These are phyloP conservation scores for Xanthoconium stramineum DNA, from an alignment of 768 basidiomycete genomes.

Conservation along the genomic window DNA sequence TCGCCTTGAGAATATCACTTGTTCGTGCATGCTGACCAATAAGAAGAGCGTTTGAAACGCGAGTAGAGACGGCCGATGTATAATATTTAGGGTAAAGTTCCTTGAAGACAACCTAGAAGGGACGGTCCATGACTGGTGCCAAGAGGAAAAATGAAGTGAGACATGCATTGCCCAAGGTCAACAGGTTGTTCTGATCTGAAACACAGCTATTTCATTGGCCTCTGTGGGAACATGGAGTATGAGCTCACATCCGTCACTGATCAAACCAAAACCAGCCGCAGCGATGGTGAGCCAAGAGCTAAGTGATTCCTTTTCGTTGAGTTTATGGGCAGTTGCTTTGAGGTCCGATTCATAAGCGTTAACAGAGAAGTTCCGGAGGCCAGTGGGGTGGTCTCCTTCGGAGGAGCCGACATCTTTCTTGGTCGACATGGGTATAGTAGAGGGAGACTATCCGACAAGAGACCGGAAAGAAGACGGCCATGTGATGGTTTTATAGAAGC, in stretches of 20 bases:
- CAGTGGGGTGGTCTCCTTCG: constrained; percentile 9
- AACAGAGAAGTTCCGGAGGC: constrained; percentile 19
- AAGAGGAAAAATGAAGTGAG: constrained; percentile 8
- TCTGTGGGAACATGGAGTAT: neutral
- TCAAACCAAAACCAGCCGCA: constrained; percentile 62
- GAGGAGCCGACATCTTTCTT: constrained; percentile 13
- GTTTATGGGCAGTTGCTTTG: constrained; percentile 22
- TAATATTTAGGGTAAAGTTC: constrained; percentile 61
- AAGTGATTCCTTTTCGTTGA: constrained; percentile 40
- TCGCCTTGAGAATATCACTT: neutral
- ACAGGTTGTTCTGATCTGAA: constrained; percentile 65
- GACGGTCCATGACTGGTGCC: constrained; percentile 7
- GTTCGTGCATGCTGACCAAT: constrained; percentile 44
- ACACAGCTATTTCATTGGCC: constrained; percentile 2
- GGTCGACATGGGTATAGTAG: constrained; percentile 18
- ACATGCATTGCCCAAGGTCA: constrained; percentile 72
- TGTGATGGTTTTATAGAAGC: constrained; percentile 22
- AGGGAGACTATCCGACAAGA: neutral
- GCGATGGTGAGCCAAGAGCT: constrained; percentile 64
- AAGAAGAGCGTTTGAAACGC: constrained; percentile 67
- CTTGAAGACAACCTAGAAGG: constrained; percentile 58
- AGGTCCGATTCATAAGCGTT: constrained; percentile 22
- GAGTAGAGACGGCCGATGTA: constrained; percentile 58
- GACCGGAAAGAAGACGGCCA: neutral
- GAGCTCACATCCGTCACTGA: constrained; percentile 56